These are phyloP conservation scores for Mucor saturninus DNA, from an alignment of 371 early-diverging fungal species.

Conservation along the genomic window DNA sequence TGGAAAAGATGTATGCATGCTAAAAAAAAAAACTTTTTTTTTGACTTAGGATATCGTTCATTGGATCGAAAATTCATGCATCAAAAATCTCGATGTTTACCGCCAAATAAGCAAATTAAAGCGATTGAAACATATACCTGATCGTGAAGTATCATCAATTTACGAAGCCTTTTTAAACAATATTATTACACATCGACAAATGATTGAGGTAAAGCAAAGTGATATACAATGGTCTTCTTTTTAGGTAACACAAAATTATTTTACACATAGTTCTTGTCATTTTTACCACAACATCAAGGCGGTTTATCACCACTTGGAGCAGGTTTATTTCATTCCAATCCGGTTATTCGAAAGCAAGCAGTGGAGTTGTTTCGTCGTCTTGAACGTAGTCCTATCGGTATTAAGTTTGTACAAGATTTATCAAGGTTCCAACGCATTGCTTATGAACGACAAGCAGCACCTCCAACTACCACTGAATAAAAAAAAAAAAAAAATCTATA, in stretches of 20 bases:
- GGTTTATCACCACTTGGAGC: constrained; percentile 82
- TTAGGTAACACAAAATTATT: not conserved
- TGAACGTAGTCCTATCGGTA: constrained; percentile 64
- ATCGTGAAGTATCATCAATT: constrained; percentile 68
- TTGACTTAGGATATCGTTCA: constrained; percentile 56
- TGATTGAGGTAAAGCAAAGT: constrained; percentile 71
- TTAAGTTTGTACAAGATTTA: constrained; percentile 45
- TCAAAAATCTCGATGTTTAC: constrained; percentile 72
- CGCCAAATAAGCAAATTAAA: constrained; percentile 72
- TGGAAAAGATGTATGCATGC: not conserved
- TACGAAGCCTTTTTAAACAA: constrained; percentile 68
- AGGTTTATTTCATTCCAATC: constrained; percentile 81
- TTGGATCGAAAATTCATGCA: constrained; percentile 57
- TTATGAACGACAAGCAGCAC: constrained; percentile 41
- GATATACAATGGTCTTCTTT: not conserved
- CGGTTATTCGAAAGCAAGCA: constrained; percentile 63
- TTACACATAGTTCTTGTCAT: constrained; percentile 65
- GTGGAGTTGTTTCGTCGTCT: constrained; percentile 71
- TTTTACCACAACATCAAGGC: constrained; percentile 81
- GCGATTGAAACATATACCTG: constrained; percentile 57
- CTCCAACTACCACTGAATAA: not conserved
- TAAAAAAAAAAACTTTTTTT: not conserved
- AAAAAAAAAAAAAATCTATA: too few species aligned
- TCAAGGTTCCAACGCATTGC: constrained; percentile 51
- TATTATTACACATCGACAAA: constrained; percentile 73